A percentile compares a stretch with the other conserved stretches of the same genome.
phyloP scores from a whole-genome alignment of 768 basidiomycete genomes.

The Naganishia friedmannii region DNA sequence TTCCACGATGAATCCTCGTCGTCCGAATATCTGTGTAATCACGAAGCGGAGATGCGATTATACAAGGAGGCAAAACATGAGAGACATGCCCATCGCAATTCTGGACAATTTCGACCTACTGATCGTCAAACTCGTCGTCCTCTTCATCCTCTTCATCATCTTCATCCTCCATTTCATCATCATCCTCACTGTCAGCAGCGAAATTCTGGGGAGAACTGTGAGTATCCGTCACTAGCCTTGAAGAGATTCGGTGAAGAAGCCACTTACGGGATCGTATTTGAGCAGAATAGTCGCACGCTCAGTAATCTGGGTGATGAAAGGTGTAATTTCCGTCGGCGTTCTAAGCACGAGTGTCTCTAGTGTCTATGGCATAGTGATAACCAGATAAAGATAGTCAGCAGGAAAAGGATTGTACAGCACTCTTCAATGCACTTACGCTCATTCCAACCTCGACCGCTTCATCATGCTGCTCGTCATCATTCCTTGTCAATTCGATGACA shows the following conservation, averaged over 20 bases:
- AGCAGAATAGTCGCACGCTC: slow-evolving; percentile 72
- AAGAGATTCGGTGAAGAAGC: background rate
- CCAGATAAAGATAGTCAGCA: background rate
- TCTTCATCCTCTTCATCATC: slow-evolving; percentile 60
- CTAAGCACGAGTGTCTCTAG: slow-evolving; percentile 79
- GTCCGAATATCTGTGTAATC: slow-evolving; percentile 72
- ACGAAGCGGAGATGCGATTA: background rate
- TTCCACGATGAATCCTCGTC: slow-evolving; percentile 99
- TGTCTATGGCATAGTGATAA: slow-evolving; percentile 56
- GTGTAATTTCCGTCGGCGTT: slow-evolving; percentile 76
- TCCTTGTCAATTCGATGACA: slow-evolving; percentile 10
- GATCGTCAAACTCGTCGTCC: slow-evolving; percentile 70
- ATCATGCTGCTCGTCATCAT: slow-evolving; percentile 66
- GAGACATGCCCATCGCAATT: background rate
- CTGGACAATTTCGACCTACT: slow-evolving; percentile 56
- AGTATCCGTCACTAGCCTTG: background rate
- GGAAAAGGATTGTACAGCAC: background rate
- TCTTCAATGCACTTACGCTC: slow-evolving; percentile 57
- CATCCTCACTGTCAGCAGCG: slow-evolving; percentile 65
- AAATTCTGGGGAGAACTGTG: slow-evolving; percentile 60
- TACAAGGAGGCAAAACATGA: background rate
- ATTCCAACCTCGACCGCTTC: slow-evolving; percentile 76
- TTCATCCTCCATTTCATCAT: slow-evolving; percentile 54
- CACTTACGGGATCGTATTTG: slow-evolving; percentile 85
- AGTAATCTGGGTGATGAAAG: slow-evolving; percentile 67